Percentiles rank a stretch among this genome's conserved stretches.
Evolutionary conservation across 306 rosid species (phyloP).

Genomic region (Trichosanthes truncata): DNA sequence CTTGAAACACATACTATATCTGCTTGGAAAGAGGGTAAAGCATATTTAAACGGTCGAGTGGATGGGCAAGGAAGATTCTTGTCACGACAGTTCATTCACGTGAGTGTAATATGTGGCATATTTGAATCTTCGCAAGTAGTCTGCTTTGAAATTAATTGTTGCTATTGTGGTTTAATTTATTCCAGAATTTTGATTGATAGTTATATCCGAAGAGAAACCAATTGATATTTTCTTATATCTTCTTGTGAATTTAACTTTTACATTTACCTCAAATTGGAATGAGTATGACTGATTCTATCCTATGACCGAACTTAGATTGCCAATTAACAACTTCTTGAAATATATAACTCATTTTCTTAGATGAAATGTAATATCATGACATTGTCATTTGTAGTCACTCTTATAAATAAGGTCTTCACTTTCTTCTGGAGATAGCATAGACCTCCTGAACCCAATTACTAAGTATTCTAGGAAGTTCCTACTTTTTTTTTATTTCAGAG

Average conservation of each 20-base stretch:
- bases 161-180: background rate
- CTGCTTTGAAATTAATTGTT: background rate
- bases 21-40: slow-evolving; percentile 96
- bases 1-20: slow-evolving; percentile 97
- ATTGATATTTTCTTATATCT: background rate
- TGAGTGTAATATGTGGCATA: slow-evolving; percentile 33
- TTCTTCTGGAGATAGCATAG: background rate
- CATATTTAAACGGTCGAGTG: slow-evolving; percentile 53
- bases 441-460: background rate
- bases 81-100: slow-evolving; percentile 60
- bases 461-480: background rate
- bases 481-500: background rate
- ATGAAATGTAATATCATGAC: background rate
- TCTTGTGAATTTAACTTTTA: background rate
- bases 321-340: background rate
- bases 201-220: background rate
- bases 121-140: background rate
- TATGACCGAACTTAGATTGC: background rate
- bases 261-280: background rate
- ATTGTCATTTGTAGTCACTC: background rate
- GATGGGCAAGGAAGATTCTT: slow-evolving; percentile 53
- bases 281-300: background rate
- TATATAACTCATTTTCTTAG: background rate
- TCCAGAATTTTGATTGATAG: background rate
- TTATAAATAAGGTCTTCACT: background rate